Evolutionary conservation across 2,329 filamentous ascomycete species (phyloP).

Genomic region (Fusarium buharicum): DNA sequence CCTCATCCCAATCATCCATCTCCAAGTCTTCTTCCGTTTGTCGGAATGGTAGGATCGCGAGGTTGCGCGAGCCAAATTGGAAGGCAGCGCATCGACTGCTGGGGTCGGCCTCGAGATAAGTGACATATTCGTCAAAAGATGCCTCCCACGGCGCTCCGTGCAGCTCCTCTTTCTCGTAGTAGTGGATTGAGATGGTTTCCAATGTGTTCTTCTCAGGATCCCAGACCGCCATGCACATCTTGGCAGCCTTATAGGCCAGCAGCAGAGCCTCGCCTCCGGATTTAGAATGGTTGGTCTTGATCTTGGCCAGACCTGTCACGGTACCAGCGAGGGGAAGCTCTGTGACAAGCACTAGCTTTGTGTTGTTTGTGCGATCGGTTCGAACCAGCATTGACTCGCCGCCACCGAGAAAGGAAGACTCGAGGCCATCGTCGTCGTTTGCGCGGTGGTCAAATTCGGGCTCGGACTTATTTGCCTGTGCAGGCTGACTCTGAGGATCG

Average conservation of each 20-base stretch:
- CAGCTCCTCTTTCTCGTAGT: constrained; percentile 94
- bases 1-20: constrained; percentile 90
- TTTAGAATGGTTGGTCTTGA: constrained; percentile 77
- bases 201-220: constrained; percentile 82
- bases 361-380: constrained; percentile 71
- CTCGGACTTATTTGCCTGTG: constrained; percentile 54
- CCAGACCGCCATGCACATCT: constrained; percentile 94
- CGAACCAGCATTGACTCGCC: constrained; percentile 70
- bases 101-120: constrained; percentile 87
- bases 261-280: constrained; percentile 87
- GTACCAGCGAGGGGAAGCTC: constrained; percentile 88
- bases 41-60: constrained; percentile 93
- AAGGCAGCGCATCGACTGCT: constrained; percentile 92
- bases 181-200: constrained; percentile 93
- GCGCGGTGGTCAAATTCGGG: constrained; percentile 63
- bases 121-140: constrained; percentile 78
- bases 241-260: constrained; percentile 87
- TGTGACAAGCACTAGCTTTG: constrained; percentile 84
- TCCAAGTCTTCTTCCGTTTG: constrained; percentile 87
- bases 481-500: constrained; percentile 56
- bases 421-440: constrained; percentile 71
- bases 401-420: constrained; percentile 72
- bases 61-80: constrained; percentile 87
- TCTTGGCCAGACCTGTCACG: constrained; percentile 81
- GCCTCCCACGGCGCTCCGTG: constrained; percentile 84